These are phyloP conservation scores for Scutellaria galericulata DNA, from an alignment of 257 asterid genomes.

Conservation along the genomic window DNA sequence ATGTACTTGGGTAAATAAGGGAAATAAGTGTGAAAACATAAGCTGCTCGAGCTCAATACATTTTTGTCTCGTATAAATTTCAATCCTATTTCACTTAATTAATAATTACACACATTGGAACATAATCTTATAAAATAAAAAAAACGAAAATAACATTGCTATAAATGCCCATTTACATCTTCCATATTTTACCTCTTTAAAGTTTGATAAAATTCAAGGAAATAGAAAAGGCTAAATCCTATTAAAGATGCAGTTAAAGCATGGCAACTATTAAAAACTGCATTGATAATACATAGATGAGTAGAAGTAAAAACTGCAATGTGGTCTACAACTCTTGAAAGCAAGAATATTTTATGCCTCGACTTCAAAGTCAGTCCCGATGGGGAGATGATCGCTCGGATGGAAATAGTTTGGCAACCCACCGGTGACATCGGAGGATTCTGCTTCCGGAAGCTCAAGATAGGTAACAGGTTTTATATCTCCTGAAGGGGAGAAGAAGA, in stretches of 20 bases:
- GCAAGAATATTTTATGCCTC: conserved; percentile 29
- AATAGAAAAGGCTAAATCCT: not conserved
- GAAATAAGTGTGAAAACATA: not conserved
- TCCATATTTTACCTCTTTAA: not conserved
- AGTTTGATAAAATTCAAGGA: not conserved
- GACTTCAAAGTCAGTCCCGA: conserved; percentile 89
- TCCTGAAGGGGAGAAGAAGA: conserved; percentile 66
- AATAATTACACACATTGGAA: not conserved
- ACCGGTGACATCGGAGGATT: conserved; percentile 67
- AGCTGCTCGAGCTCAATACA: not conserved
- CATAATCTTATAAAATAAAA: not conserved
- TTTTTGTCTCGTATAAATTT: not conserved
- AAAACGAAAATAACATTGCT: not conserved
- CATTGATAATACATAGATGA: not conserved
- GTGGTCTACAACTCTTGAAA: not conserved
- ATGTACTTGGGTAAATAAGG: no score
- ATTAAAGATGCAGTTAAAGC: no score
- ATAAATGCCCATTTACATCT: not conserved
- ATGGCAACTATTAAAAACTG: no score
- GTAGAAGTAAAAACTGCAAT: not conserved
- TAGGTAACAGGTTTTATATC: conserved; percentile 65
- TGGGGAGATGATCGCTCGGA: conserved; percentile 96
- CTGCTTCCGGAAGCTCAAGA: conserved; percentile 74
- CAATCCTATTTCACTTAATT: not conserved
- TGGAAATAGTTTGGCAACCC: conserved; percentile 87